Percentiles rank a stretch among this genome's conserved stretches.
Evolutionary conservation across 1,284 basidiomycete genomes (phyloP).

Genomic region (Microbotryum saponariae): DNA sequence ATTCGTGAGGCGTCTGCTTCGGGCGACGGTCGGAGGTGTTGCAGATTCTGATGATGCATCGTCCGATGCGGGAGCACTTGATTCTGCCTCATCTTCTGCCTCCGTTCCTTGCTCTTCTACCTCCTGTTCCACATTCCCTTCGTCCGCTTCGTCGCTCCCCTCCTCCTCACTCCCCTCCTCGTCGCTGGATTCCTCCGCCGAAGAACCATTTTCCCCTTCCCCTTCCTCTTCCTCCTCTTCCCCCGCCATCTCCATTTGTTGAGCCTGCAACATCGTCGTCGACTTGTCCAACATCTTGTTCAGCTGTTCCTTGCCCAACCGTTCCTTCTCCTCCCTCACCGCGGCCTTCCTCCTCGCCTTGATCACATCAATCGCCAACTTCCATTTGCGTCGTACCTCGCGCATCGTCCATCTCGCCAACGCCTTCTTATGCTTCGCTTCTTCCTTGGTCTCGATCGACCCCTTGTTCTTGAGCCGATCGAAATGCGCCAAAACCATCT

Average conservation of each 20-base stretch:
- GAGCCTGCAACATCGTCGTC: slow-evolving; percentile 75
- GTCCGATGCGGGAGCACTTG: neutral
- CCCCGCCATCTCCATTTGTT: slow-evolving; percentile 59
- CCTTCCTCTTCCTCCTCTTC: slow-evolving; percentile 34
- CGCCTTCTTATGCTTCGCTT: slow-evolving; percentile 60
- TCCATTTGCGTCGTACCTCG: slow-evolving; percentile 75
- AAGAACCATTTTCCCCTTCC: slow-evolving; percentile 17
- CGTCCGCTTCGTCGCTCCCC: slow-evolving; percentile 19
- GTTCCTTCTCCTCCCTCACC: slow-evolving; percentile 57
- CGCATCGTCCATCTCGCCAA: slow-evolving; percentile 64
- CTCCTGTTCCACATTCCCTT: slow-evolving; percentile 4
- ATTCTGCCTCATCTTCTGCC: neutral
- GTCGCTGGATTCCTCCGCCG: slow-evolving; percentile 34
- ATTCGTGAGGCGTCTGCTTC: neutral
- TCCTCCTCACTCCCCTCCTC: slow-evolving; percentile 33
- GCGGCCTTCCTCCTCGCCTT: slow-evolving; percentile 58
- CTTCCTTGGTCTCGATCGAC: slow-evolving; percentile 55
- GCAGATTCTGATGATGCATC: neutral
- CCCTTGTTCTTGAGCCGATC: slow-evolving; percentile 56
- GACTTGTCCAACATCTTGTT: slow-evolving; percentile 86
- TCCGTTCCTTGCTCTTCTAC: slow-evolving; percentile 10
- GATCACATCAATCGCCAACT: slow-evolving; percentile 76
- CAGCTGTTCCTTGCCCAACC: slow-evolving; percentile 70
- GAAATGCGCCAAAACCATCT: slow-evolving; percentile 69
- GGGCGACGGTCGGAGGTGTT: neutral